A percentile compares a stretch with the other conserved stretches of the same genome.
Conservation (phyloP, 1,284 basidiomycete species). For the Cryptococcus hybrid region DNA sequence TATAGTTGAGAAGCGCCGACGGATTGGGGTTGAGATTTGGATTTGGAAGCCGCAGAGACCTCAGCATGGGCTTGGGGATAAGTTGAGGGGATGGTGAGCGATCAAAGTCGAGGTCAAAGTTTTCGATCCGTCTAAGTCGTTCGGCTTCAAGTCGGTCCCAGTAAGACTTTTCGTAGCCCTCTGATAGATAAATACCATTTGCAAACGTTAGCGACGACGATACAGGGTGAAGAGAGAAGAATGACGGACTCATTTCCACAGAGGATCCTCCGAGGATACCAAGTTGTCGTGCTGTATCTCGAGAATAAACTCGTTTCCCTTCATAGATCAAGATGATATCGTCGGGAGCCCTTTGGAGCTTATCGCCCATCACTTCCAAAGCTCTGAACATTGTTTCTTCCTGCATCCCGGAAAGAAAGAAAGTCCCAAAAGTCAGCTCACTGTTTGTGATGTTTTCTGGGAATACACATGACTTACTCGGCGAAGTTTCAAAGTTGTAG, state of each 20-base stretch:
- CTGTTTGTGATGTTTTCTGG: not conserved
- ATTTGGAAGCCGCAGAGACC: not conserved
- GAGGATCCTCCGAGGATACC: slow-evolving; percentile 15
- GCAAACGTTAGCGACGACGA: not conserved
- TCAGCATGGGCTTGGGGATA: not conserved
- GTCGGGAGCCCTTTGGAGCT: slow-evolving; percentile 16
- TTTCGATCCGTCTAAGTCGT: not conserved
- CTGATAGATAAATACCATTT: slow-evolving; percentile 9
- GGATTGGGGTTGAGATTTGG: no score
- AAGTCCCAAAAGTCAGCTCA: not conserved
- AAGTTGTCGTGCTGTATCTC: slow-evolving; percentile 22
- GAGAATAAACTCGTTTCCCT: slow-evolving; percentile 15
- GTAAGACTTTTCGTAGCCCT: slow-evolving; percentile 29
- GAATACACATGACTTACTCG: slow-evolving; percentile 14
- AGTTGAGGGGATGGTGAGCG: not conserved
- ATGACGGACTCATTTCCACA: slow-evolving; percentile 28
- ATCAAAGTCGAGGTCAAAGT: not conserved
- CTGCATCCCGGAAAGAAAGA: slow-evolving; percentile 9
- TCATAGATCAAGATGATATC: slow-evolving; percentile 33
- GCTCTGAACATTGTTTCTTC: slow-evolving; percentile 18
- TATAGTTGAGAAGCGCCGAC: no score
- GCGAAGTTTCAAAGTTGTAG: slow-evolving; percentile 15
- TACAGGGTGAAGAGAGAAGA: not conserved
- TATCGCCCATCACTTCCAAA: slow-evolving; percentile 18
- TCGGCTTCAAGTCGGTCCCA: slow-evolving; percentile 21